phyloP scores from a whole-genome alignment of 768 basidiomycete genomes.

The Phanerochaete carnosa region DNA sequence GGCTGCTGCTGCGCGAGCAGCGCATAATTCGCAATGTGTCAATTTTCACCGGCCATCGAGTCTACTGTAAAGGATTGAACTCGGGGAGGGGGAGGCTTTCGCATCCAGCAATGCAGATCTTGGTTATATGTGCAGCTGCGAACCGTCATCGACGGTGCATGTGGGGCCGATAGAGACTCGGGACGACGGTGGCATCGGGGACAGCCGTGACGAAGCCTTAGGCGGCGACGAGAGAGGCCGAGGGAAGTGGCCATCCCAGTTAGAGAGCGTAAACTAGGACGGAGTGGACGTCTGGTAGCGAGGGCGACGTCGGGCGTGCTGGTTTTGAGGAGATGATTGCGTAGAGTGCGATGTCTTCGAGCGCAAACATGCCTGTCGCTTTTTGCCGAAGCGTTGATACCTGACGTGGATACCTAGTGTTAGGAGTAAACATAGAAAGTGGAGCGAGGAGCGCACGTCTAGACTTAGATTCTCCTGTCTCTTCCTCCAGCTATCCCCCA shows the following conservation, averaged over 20 bases:
- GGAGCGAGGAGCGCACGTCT: slow-evolving; percentile 66
- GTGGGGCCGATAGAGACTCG: too few relatives aligned
- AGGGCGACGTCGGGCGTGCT: background rate
- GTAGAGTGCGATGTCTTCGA: background rate
- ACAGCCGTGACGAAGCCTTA: background rate
- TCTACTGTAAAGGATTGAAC: too few relatives aligned
- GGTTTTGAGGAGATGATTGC: background rate
- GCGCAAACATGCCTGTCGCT: background rate
- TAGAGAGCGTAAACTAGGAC: background rate
- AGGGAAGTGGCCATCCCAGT: background rate
- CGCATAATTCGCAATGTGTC: too few relatives aligned
- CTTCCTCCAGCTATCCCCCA: slow-evolving; percentile 66
- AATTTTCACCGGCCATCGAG: too few relatives aligned
- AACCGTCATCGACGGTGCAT: too few relatives aligned
- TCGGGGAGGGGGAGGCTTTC: too few relatives aligned
- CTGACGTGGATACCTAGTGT: slow-evolving; percentile 37
- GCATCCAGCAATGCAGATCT: too few relatives aligned
- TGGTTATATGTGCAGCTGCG: too few relatives aligned
- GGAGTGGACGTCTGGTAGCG: background rate
- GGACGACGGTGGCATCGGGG: too few relatives aligned
- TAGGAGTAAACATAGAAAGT: slow-evolving; percentile 24
- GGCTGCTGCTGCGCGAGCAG: too few relatives aligned
- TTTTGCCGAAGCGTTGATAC: too few relatives aligned
- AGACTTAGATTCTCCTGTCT: slow-evolving; percentile 66
- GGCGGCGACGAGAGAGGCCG: background rate